phyloP scores from a whole-genome alignment of 2,329 filamentous ascomycete species.

The Venturia aucupariae region DNA sequence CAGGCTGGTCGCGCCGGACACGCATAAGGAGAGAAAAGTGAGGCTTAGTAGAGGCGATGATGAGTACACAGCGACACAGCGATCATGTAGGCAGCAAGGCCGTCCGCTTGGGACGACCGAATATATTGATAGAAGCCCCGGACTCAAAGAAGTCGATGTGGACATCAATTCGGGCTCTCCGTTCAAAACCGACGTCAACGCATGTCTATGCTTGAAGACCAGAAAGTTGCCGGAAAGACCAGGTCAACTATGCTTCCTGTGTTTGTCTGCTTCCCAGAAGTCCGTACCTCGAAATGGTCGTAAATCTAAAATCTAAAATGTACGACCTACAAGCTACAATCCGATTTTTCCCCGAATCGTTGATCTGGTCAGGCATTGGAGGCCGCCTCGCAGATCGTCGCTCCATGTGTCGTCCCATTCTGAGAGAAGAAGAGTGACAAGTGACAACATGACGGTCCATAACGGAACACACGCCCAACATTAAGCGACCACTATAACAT shows the following conservation, averaged over 20 bases:
- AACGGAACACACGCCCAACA: not conserved
- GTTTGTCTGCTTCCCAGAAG: too few species aligned
- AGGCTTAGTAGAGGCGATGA: not conserved
- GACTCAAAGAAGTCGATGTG: not conserved
- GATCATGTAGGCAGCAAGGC: not conserved
- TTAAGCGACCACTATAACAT: not conserved
- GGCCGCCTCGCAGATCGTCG: not conserved
- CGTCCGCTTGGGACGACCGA: not conserved
- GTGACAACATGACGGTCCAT: not conserved
- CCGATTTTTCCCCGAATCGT: too few species aligned
- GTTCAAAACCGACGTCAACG: not conserved
- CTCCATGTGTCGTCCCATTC: too few species aligned
- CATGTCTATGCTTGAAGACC: too few species aligned
- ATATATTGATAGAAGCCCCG: not conserved
- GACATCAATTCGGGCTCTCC: not conserved
- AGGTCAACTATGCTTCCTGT: too few species aligned
- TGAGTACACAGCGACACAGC: not conserved
- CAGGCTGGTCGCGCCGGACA: conserved; percentile 73
- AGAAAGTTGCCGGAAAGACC: too few species aligned
- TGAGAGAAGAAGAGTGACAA: not conserved
- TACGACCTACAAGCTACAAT: too few species aligned
- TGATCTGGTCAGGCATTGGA: not conserved
- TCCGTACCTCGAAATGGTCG: too few species aligned
- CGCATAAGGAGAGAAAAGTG: not conserved
- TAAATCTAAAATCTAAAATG: too few species aligned